phyloP scores from a whole-genome alignment of 208 protist species.

The Trichomonas vaginalis region DNA sequence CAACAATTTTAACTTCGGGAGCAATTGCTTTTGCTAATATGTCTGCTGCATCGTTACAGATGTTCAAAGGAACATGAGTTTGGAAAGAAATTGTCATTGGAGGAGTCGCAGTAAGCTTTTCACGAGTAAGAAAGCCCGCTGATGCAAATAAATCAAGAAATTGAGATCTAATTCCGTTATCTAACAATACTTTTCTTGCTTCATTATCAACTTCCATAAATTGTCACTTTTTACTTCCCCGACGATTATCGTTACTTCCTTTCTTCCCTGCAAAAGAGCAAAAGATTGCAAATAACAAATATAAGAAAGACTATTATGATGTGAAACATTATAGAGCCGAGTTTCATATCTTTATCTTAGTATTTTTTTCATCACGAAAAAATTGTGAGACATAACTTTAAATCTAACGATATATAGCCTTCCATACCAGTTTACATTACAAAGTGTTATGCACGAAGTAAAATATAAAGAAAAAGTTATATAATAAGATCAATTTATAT shows the following conservation, averaged over 20 bases:
- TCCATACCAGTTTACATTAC: too few relatives aligned
- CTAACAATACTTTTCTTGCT: neutral
- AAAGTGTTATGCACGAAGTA: too few relatives aligned
- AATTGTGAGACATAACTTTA: too few relatives aligned
- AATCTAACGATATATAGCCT: too few relatives aligned
- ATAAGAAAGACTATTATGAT: too few relatives aligned
- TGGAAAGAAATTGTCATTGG: neutral
- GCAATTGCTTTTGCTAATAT: neutral
- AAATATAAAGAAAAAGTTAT: too few relatives aligned
- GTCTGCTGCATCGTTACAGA: neutral
- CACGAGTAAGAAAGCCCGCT: neutral
- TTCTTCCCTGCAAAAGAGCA: too few relatives aligned
- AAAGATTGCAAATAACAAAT: too few relatives aligned
- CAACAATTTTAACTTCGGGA: neutral
- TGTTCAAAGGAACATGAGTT: neutral
- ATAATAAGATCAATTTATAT: too few relatives aligned
- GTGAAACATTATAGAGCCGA: too few relatives aligned
- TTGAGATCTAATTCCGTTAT: neutral
- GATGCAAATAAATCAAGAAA: neutral
- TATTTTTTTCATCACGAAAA: too few relatives aligned
- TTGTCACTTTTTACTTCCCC: neutral
- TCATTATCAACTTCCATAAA: neutral
- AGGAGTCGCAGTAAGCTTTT: neutral
- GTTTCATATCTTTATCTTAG: too few relatives aligned
- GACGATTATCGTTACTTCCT: neutral